Base-by-base conservation (phyloP, 495 filamentous ascomycete genomes). In the Neurospora sp. region DNA sequence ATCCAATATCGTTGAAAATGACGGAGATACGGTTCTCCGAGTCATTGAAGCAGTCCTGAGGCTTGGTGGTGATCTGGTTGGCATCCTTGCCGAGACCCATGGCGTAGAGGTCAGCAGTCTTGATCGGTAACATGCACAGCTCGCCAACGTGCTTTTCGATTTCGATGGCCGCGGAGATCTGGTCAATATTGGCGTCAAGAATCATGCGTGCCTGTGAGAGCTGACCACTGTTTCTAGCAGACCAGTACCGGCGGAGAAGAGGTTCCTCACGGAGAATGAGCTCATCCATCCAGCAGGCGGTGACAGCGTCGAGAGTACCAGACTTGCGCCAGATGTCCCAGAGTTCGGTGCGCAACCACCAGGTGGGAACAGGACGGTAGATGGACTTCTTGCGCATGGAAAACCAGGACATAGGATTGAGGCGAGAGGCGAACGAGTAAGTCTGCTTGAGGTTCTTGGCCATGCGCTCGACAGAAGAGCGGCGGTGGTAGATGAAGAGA, bases 241-340 rank as follows among this genome's bases (percentile, higher is more conserved):
- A 82, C 89, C 89, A 91, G 78, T 91, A 91, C 10, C 83, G 84
- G 14, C 81, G 73, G 31, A 91, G 83, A 2, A 88, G 80, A 14
- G 82, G 81, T 20, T 91, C 88, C 71, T 82, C 78, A n/a, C 89
- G 84, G 5, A 91, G 78, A 12, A 89, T 81, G 37, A 83, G 82
- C 76, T 91, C 89, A 76, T 91, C 89, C 77, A 91, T 84, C 88
- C 88, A 90, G 72, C 89, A 84, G 31, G 88, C 84, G 39, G 85
- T 85, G n/a, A 91, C 85, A 20, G 86, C 89, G 72, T 91, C 89
- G 12, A 91, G 82, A 35, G 87, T 85, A 27, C 82, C 79, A 3
- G 83, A 82, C n/a, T 86, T 85, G 73, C 89, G 90, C 89, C 89
- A 91, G 6, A 85, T 83, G 72, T 88, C 88, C 89, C 89, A 91